Percentiles rank a stretch among this genome's conserved stretches.
phyloP scores from a whole-genome alignment of 768 basidiomycete species.

The Calvatia gigantea region DNA sequence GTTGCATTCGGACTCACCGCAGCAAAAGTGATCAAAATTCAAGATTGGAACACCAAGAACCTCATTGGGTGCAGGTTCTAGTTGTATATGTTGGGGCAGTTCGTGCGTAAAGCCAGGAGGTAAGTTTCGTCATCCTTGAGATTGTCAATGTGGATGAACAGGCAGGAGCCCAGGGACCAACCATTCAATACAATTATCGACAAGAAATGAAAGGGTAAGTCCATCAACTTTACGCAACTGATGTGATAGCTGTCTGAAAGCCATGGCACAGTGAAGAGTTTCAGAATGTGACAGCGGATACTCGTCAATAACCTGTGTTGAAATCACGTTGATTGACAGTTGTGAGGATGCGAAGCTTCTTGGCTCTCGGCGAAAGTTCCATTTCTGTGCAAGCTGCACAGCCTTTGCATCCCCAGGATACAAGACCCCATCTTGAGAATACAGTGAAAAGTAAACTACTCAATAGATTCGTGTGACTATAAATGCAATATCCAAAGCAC shows the following conservation, averaged over 20 bases:
- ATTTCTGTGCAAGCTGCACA: not conserved
- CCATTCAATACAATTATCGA: constrained; percentile 84
- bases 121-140: constrained; percentile 65
- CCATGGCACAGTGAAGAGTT: not conserved
- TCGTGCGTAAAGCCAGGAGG: constrained; percentile 80
- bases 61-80: constrained; percentile 40
- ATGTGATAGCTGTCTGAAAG: constrained; percentile 7
- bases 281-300: not conserved
- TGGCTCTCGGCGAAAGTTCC: not conserved
- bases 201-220: constrained; percentile 58
- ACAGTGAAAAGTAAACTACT: constrained; percentile 10
- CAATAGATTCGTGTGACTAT: not conserved
- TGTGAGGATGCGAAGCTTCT: no score
- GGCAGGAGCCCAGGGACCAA: not conserved
- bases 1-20: constrained; percentile 24
- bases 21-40: constrained; percentile 71
- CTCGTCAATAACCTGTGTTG: no score
- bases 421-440: constrained; percentile 7
- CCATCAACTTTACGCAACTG: constrained; percentile 29
- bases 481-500: constrained; percentile 1
- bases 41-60: constrained; percentile 55
- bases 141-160: not conserved
- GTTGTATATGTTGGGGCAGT: constrained; percentile 57
- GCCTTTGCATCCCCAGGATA: not conserved
- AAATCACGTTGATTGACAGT: not conserved